Evolutionary conservation across 2,329 filamentous ascomycete species (phyloP).

Genomic region (Dendrostoma leiphaemia): DNA sequence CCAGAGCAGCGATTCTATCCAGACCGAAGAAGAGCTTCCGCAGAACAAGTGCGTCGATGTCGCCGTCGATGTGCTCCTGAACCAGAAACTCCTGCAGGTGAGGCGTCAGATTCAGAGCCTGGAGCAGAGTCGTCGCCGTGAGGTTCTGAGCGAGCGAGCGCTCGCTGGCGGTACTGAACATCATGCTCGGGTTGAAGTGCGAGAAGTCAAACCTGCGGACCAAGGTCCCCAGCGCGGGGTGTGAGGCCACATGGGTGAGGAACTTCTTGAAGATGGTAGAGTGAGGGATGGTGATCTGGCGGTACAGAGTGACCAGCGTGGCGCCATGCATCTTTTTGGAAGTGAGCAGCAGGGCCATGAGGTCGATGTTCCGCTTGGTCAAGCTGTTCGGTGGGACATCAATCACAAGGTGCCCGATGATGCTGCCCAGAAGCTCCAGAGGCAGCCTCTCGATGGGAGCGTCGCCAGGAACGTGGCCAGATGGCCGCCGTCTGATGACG

Average conservation of each 20-base stretch:
- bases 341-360: constrained; percentile 73
- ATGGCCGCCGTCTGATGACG: constrained; percentile 20
- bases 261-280: constrained; percentile 83
- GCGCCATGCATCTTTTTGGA: constrained; percentile 72
- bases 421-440: constrained; percentile 67
- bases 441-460: constrained; percentile 67
- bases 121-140: constrained; percentile 68
- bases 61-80: constrained; percentile 78
- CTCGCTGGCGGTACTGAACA: constrained; percentile 73
- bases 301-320: constrained; percentile 73
- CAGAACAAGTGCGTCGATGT: constrained; percentile 67
- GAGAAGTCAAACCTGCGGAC: constrained; percentile 81
- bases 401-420: constrained; percentile 71
- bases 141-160: constrained; percentile 73
- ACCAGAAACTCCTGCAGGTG: constrained; percentile 75
- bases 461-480: constrained; percentile 36
- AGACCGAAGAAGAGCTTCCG: constrained; percentile 68
- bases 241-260: constrained; percentile 63
- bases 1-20: constrained; percentile 63
- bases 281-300: constrained; percentile 78
- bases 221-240: constrained; percentile 69
- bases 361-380: constrained; percentile 72
- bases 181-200: constrained; percentile 77
- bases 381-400: constrained; percentile 75
- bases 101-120: constrained; percentile 70